Evolutionary conservation across 371 early-diverging fungal species (phyloP).

Genomic region (Coemansia sp.): DNA sequence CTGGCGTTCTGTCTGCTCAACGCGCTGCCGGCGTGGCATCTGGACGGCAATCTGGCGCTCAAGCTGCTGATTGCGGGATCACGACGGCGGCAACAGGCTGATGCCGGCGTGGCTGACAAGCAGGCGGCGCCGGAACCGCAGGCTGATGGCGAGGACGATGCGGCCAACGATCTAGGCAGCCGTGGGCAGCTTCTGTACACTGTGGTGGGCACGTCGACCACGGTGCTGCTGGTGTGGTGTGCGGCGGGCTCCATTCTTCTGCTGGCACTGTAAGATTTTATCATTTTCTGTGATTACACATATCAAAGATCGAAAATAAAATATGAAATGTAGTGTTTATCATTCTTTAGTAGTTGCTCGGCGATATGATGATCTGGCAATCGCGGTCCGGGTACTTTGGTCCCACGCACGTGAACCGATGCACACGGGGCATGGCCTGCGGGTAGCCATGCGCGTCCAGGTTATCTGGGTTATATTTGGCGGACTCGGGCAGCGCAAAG

Average conservation of each 20-base stretch:
- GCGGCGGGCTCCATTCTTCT: conserved; percentile 18
- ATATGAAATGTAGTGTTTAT: background rate
- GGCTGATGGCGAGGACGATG: background rate
- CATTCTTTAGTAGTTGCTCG: background rate
- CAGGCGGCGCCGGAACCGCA: background rate
- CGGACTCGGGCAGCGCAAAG: conserved; percentile 12
- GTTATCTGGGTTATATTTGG: conserved; percentile 7
- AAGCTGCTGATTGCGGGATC: background rate
- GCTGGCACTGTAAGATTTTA: conserved; percentile 5
- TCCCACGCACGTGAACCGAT: conserved; percentile 13
- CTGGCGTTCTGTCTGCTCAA: conserved; percentile 74
- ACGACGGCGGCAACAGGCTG: background rate
- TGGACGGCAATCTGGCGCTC: conserved; percentile 76
- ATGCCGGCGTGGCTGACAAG: background rate
- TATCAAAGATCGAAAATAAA: background rate
- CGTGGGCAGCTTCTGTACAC: background rate
- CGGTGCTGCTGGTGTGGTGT: conserved; percentile 34
- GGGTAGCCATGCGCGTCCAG: conserved; percentile 19
- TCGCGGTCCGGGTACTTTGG: conserved; percentile 28
- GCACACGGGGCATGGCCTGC: conserved; percentile 14
- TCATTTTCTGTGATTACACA: background rate
- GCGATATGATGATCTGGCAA: conserved; percentile 12
- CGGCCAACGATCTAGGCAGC: background rate
- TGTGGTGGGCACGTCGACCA: background rate
- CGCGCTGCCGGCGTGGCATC: conserved; percentile 71